phyloP scores from a whole-genome alignment of 2,329 filamentous ascomycete genomes.

The Paecilomyces variotii region DNA sequence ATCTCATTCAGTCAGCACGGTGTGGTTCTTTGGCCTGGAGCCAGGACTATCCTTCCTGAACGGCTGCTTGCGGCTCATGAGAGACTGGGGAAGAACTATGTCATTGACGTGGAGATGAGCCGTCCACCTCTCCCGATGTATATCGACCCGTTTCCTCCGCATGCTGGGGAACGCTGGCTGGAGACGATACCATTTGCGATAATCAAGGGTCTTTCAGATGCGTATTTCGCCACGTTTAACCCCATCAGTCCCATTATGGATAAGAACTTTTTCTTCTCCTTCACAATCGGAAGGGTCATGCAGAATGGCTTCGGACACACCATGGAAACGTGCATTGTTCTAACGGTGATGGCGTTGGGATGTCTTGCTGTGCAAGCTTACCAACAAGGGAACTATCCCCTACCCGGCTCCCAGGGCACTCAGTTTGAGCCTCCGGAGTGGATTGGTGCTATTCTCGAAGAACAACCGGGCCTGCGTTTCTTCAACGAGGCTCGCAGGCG shows the following conservation, averaged over 20 bases:
- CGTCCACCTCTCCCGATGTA: conserved; percentile 38
- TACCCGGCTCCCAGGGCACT: conserved; percentile 29
- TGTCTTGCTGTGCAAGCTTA: conserved; percentile 43
- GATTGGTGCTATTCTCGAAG: conserved; percentile 30
- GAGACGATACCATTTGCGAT: conserved; percentile 40
- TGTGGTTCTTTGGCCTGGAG: conserved; percentile 43
- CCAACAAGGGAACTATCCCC: conserved; percentile 41
- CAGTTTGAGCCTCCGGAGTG: conserved; percentile 31
- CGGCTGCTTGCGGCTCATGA: conserved; percentile 30
- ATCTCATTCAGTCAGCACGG: conserved; percentile 46
- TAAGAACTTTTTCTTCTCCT: conserved; percentile 44
- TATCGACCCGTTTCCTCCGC: conserved; percentile 28
- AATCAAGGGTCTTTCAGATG: conserved; percentile 45
- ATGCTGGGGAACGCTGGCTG: conserved; percentile 36
- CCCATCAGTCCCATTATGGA: conserved; percentile 47
- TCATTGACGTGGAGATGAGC: conserved; percentile 42
- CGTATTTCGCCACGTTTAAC: conserved; percentile 49
- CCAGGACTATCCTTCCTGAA: conserved; percentile 36
- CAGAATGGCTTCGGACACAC: conserved; percentile 45
- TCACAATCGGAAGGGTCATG: conserved; percentile 41
- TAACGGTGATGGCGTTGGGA: conserved; percentile 45
- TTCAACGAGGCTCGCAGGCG: conserved; percentile 48
- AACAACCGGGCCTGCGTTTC: conserved; percentile 42
- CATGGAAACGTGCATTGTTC: conserved; percentile 45
- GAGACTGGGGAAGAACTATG: conserved; percentile 40